These are phyloP conservation scores for Isatis tinctoria DNA, from an alignment of 345 rosid genomes.

Conservation along the genomic window DNA sequence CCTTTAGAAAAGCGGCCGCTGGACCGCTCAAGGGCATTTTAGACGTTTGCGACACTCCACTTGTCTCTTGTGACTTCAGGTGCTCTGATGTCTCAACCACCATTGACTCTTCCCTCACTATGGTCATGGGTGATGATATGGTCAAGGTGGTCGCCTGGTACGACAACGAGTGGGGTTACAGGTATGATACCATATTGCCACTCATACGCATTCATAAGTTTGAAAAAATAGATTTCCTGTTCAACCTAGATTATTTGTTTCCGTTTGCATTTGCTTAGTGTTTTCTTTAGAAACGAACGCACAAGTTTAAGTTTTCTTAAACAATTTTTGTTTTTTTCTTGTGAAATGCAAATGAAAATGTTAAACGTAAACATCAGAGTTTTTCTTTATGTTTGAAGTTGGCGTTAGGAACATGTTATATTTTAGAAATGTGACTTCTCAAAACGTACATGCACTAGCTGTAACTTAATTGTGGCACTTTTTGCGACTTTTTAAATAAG, in stretches of 20 bases:
- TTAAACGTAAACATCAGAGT: too few relatives aligned
- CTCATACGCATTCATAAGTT: background rate
- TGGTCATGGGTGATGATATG: slow-evolving; percentile 99
- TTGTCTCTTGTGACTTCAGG: slow-evolving; percentile 87
- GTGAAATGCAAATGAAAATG: background rate
- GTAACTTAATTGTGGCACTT: background rate
- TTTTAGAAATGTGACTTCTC: background rate
- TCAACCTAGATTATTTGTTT: too few relatives aligned
- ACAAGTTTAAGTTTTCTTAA: background rate
- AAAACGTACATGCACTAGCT: background rate
- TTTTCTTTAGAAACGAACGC: background rate
- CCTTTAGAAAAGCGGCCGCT: slow-evolving; percentile 82
- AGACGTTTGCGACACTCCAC: slow-evolving; percentile 83
- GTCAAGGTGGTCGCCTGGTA: slow-evolving; percentile 98
- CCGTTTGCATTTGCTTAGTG: background rate
- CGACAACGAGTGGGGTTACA: slow-evolving; percentile 99
- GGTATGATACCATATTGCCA: slow-evolving; percentile 34
- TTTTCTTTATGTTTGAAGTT: too few relatives aligned
- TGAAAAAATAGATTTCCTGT: background rate
- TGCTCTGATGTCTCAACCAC: slow-evolving; percentile 91
- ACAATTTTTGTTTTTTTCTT: background rate
- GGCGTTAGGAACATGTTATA: too few relatives aligned
- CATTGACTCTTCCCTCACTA: slow-evolving; percentile 86
- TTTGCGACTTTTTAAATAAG: background rate
- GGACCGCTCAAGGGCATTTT: slow-evolving; percentile 85